Base-by-base conservation (phyloP, 75 land plant species). In the Pinus tabuliformis region DNA sequence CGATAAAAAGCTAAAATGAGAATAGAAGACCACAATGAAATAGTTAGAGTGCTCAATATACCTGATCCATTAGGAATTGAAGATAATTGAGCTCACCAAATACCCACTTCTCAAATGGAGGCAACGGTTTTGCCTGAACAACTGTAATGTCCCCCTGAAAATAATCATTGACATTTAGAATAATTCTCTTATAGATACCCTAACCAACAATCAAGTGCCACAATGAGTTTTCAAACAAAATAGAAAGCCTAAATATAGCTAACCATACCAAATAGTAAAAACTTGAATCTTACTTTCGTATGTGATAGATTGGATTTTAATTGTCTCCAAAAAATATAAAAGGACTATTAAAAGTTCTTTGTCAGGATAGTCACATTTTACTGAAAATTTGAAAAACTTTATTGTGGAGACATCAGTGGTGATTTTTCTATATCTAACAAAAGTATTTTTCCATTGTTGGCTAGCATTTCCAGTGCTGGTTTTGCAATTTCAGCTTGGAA, bases 1-100 rank as follows among this genome's bases (percentile, higher is more conserved):
- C n/a, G n/a, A n/a, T 26, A 26, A 56, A 57, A 37, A 49, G 73
- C 36, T 14, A 28, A 18, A 78, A 9, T 36, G 24, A 70, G 72
- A 71, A 21, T 49, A 39, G 52, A 64, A 39, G 3, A 39, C 15
- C 8, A 42, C 45, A 4, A 42, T 5, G 45, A 6, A 66, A 66
- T 66, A 18, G 20, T 14, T 33, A 66, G 20, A 17, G 5, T 20
- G 39, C n/a, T 22, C 17, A 22, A 77, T n/a, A 37, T 39, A 83
- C 87, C 87, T 85, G 87, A 75, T 85, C 87, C 33, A 84, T 78
- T 30, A 85, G 63, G 72, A 68, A 85, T 76, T 85, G 87, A 42
- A 85, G 57, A 72, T 85, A 85, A 26, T 70, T 79, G 17, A 59
- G 61, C 56, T 83, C 86, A 1, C 78, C 76, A 62, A 85, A 85